Percentiles rank a stretch among this genome's conserved stretches.
Conservation (phyloP, 2,329 filamentous ascomycete species). For the Fusarium pilosicola region DNA sequence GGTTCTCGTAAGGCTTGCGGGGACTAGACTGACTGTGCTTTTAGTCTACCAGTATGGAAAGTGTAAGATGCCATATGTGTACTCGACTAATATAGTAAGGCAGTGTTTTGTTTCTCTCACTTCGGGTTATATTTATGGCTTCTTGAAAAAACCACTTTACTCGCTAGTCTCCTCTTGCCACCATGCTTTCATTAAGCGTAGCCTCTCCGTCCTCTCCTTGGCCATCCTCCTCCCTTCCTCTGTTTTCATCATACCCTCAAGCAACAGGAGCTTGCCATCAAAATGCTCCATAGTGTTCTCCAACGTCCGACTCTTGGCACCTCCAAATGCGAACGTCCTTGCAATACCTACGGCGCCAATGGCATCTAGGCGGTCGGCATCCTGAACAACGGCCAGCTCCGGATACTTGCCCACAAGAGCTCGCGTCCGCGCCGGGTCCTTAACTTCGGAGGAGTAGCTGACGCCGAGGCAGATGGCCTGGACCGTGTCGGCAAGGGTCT, state of each 20-base stretch:
- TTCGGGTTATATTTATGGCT: background rate
- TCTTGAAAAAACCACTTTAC: background rate
- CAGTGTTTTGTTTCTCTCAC: background rate
- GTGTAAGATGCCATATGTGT: background rate
- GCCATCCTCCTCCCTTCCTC: conserved; percentile 64
- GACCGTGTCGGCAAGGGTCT: conserved; percentile 70
- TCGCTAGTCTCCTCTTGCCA: conserved; percentile 62
- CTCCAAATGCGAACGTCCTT: conserved; percentile 72
- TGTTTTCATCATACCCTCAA: conserved; percentile 75
- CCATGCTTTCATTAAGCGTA: conserved; percentile 66
- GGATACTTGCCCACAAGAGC: conserved; percentile 72
- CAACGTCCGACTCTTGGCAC: conserved; percentile 69
- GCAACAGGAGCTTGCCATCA: conserved; percentile 74
- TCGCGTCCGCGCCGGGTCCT: conserved; percentile 69
- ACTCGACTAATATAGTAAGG: background rate
- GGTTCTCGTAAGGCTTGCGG: conserved; percentile 4
- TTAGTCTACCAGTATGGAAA: background rate
- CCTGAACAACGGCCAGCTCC: conserved; percentile 79
- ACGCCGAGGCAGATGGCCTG: conserved; percentile 80
- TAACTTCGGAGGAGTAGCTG: conserved; percentile 79
- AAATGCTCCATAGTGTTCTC: conserved; percentile 78
- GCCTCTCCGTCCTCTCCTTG: conserved; percentile 61
- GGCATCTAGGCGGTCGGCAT: conserved; percentile 92
- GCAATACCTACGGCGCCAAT: conserved; percentile 88
- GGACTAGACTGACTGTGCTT: conserved; percentile 18